A percentile compares a stretch with the other conserved stretches of the same genome.
Evolutionary conservation across 2,329 filamentous ascomycete species (phyloP).

Genomic region (Colletotrichum nymphaeae): DNA sequence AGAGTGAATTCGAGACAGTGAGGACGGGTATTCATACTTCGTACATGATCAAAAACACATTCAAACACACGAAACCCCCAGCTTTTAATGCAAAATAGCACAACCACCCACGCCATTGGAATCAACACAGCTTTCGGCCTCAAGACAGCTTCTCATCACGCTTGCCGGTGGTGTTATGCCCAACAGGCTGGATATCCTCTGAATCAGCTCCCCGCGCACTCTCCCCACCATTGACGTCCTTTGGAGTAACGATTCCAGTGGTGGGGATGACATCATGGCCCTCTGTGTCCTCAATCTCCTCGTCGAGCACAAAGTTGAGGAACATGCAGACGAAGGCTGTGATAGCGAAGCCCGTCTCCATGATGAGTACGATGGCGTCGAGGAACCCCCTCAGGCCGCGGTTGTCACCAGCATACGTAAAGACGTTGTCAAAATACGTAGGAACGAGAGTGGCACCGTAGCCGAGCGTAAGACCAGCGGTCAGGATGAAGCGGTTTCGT

Average conservation of each 20-base stretch:
- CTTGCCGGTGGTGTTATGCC: conserved; percentile 13
- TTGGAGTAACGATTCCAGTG: background rate
- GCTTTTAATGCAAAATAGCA: background rate
- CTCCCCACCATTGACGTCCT: conserved; percentile 25
- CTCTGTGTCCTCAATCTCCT: conserved; percentile 77
- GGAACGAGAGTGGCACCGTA: conserved; percentile 77
- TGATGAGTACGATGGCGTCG: conserved; percentile 78
- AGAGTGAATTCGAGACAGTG: background rate
- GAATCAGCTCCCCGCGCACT: conserved; percentile 33
- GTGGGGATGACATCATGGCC: conserved; percentile 15
- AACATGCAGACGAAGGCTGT: conserved; percentile 79
- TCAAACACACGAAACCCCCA: background rate
- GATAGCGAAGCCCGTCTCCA: conserved; percentile 81
- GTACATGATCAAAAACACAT: background rate
- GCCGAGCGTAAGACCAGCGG: conserved; percentile 78
- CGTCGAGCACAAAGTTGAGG: conserved; percentile 78
- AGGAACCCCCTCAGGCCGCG: conserved; percentile 77
- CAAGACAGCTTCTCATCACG: conserved; percentile 32
- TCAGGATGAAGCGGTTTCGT: conserved; percentile 84
- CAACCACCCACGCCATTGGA: background rate
- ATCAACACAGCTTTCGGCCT: background rate
- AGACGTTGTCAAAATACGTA: conserved; percentile 76
- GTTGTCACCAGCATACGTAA: conserved; percentile 78
- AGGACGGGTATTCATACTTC: background rate
- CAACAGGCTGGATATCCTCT: conserved; percentile 32